A percentile compares a stretch with the other conserved stretches of the same genome.
Conservation (phyloP, 1,284 basidiomycete genomes). For the Inonotus hispidus region DNA sequence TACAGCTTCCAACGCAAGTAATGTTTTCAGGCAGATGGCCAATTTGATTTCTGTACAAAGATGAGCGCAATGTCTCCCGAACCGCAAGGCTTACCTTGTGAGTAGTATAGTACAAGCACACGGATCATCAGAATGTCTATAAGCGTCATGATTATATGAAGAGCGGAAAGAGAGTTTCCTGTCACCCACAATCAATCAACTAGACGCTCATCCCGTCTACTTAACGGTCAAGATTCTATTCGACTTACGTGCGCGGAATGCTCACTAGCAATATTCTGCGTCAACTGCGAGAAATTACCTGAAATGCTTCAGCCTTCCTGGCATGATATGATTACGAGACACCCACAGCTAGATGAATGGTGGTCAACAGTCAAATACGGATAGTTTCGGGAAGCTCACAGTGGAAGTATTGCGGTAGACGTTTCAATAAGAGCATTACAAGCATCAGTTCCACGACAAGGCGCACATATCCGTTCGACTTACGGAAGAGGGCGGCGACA, state of each 20-base stretch:
- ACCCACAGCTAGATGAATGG: background rate
- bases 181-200: background rate
- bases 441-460: background rate
- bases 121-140: conserved; percentile 8
- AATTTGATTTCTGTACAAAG: background rate
- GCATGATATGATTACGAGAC: background rate
- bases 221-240: background rate
- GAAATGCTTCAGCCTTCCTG: background rate
- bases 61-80: background rate
- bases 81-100: background rate
- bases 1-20: background rate
- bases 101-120: conserved; percentile 8
- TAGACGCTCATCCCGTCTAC: background rate
- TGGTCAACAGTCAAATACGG: background rate
- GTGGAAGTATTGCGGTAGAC: background rate
- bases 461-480: background rate
- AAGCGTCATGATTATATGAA: background rate
- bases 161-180: background rate
- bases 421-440: background rate
- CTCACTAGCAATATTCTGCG: background rate
- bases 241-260: no score
- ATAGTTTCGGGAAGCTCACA: no score
- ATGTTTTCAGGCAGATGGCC: background rate
- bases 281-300: background rate
- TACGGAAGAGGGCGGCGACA: background rate